Percentiles rank a stretch among this genome's conserved stretches.
Conservation (phyloP, 169 alveolate species). For the Plasmodium falciparum region DNA sequence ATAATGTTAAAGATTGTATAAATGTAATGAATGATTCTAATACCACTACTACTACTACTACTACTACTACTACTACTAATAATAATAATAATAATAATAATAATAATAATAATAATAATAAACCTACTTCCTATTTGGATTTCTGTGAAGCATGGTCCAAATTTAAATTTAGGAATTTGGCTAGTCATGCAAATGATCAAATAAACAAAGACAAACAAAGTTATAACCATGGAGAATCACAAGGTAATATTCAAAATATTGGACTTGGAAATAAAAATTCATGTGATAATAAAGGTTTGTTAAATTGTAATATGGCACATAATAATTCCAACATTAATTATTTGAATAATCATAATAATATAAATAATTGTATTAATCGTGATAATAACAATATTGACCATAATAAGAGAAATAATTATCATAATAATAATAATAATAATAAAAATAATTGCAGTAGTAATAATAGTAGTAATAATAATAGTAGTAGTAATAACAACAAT, state of each 20-base stretch:
- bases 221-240: neutral
- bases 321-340: neutral
- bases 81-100: too few species aligned
- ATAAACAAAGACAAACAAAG: constrained; percentile 1
- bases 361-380: neutral
- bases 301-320: neutral
- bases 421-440: neutral
- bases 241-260: neutral
- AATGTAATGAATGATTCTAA: neutral
- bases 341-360: neutral
- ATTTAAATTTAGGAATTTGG: constrained; percentile 10
- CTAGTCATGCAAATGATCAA: constrained; percentile 1
- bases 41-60: neutral
- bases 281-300: neutral
- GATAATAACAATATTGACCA: constrained; percentile 2
- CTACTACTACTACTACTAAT: too few species aligned
- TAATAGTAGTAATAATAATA: neutral
- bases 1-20: neutral
- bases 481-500: neutral
- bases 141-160: constrained; percentile 11
- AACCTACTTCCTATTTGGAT: constrained; percentile 1
- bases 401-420: constrained; percentile 6
- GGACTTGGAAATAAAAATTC: neutral
- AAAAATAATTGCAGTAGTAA: neutral
- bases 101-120: too few species aligned